These are phyloP conservation scores for Sporopachydermia lactativora DNA, from an alignment of 805 yeast genomes.

Conservation along the genomic window DNA sequence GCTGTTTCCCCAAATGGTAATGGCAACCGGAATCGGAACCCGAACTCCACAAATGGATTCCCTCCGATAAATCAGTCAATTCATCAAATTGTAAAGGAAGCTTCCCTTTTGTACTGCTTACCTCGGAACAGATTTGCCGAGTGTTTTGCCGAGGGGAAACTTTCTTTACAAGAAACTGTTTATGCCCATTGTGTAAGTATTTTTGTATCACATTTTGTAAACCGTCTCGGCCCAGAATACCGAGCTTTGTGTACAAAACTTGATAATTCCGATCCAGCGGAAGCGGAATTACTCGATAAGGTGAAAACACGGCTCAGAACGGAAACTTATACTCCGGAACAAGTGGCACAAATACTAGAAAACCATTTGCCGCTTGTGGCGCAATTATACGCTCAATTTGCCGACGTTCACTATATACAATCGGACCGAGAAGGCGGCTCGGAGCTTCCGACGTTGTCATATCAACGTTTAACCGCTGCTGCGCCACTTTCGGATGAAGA, in stretches of 20 bases:
- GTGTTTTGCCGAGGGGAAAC: conserved; percentile 55
- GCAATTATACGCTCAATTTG: conserved; percentile 80
- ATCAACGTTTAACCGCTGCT: conserved; percentile 68
- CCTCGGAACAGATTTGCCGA: conserved; percentile 76
- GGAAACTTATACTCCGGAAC: conserved; percentile 83
- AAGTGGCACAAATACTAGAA: conserved; percentile 63
- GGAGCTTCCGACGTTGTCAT: conserved; percentile 50
- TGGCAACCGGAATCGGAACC: conserved; percentile 18
- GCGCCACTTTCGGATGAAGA: conserved; percentile 66
- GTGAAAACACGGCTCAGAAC: conserved; percentile 83
- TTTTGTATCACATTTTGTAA: conserved; percentile 87
- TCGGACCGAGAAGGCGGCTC: conserved; percentile 21
- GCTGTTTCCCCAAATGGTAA: conserved; percentile 39
- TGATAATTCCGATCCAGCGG: conserved; percentile 46
- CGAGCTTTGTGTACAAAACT: conserved; percentile 51
- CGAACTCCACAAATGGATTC: conserved; percentile 13
- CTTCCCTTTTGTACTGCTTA: conserved; percentile 79
- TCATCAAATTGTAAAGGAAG: conserved; percentile 85
- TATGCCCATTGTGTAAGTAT: conserved; percentile 91
- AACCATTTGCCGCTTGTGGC: conserved; percentile 58
- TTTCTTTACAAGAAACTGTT: conserved; percentile 87
- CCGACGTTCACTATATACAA: conserved; percentile 76
- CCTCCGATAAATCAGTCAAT: conserved; percentile 60
- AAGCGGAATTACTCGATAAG: conserved; percentile 62
- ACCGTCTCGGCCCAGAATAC: conserved; percentile 87